Evolutionary conservation across 306 rosid species (phyloP).

Genomic region (Cicer arietinum): DNA sequence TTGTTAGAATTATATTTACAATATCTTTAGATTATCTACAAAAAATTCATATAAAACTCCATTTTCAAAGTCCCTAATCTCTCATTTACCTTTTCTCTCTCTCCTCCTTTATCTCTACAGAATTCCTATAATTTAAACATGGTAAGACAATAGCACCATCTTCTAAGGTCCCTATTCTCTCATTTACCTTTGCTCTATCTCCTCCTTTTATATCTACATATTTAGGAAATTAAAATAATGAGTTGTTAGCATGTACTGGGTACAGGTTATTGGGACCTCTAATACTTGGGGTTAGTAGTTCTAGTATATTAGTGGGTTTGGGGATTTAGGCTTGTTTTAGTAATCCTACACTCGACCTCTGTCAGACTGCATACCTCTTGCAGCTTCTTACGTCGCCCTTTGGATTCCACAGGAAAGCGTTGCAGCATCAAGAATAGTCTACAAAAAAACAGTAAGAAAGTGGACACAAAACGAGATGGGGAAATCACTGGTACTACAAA

Average conservation of each 20-base stretch:
- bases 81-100: background rate
- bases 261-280: background rate
- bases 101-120: background rate
- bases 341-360: constrained; percentile 10
- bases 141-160: background rate
- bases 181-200: too few relatives aligned
- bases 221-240: constrained; percentile 3
- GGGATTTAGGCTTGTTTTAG: background rate
- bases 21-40: background rate
- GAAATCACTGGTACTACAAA: constrained; percentile 20
- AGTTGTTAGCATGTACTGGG: background rate
- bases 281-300: background rate
- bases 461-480: constrained; percentile 17
- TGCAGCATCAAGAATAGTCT: constrained; percentile 95
- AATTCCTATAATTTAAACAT: background rate
- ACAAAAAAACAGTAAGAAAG: constrained; percentile 42
- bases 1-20: constrained; percentile 21
- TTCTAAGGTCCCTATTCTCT: background rate
- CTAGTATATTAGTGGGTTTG: background rate
- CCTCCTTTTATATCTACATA: too few relatives aligned
- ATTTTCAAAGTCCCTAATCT: constrained; percentile 7
- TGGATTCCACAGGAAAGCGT: constrained; percentile 92
- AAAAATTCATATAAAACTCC: constrained; percentile 2
- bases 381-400: constrained; percentile 90
- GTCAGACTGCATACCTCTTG: constrained; percentile 71